Conservation (phyloP, 2,329 filamentous ascomycete species). For the Chrysoporthe deuterocubensis region DNA sequence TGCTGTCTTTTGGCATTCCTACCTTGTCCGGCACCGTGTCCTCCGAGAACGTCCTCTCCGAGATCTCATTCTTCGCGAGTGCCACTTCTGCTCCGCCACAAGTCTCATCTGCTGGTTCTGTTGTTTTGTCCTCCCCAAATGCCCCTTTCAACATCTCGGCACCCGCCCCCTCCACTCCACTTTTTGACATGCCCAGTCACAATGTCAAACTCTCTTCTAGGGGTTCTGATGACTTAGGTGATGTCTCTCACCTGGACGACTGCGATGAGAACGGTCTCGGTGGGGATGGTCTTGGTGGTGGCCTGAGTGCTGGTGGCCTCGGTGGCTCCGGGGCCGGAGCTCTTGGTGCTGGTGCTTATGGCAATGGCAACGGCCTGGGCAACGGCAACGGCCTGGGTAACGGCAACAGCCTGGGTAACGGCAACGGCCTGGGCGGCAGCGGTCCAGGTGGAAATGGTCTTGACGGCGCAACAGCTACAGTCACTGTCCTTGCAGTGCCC, state of each 20-base stretch:
- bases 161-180: background rate
- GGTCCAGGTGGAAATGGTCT: constrained; percentile 15
- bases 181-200: constrained; percentile 8
- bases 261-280: constrained; percentile 21
- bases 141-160: constrained; percentile 4
- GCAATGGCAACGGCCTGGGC: background rate
- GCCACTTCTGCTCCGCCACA: background rate
- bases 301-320: constrained; percentile 1
- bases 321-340: background rate
- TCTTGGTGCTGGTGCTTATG: constrained; percentile 2
- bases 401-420: constrained; percentile 19
- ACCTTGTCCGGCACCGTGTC: background rate
- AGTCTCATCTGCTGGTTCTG: constrained; percentile 17
- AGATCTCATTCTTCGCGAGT: constrained; percentile 15
- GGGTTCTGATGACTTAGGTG: constrained; percentile 11
- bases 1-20: constrained; percentile 2
- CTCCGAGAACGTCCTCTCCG: constrained; percentile 1
- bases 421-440: constrained; percentile 22
- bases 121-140: constrained; percentile 15
- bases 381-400: constrained; percentile 1
- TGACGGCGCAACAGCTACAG: constrained; percentile 17
- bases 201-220: constrained; percentile 16
- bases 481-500: constrained; percentile 25
- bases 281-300: background rate
- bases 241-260: constrained; percentile 16